Conservation (phyloP, 2,329 filamentous ascomycete species). For the Penicillium oxalicum region DNA sequence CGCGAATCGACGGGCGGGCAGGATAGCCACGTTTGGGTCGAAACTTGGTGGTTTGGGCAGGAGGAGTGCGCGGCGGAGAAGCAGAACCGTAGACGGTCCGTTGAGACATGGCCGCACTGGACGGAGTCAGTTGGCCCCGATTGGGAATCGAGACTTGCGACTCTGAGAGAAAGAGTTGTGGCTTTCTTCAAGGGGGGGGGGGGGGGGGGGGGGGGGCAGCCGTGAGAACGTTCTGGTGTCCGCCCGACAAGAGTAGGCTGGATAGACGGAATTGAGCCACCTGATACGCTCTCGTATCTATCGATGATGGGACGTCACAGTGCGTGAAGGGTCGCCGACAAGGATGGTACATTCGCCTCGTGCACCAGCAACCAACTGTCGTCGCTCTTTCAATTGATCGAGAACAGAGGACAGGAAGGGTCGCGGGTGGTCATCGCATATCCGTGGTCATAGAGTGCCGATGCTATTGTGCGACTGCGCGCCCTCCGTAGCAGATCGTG, state of each 20-base stretch:
- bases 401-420: constrained; percentile 5
- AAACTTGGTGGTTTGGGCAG: constrained; percentile 30
- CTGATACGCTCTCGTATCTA: no score
- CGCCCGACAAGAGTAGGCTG: no score
- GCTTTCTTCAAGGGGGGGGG: no score
- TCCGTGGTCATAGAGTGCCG: constrained; percentile 6
- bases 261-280: no score
- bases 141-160: neutral
- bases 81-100: constrained; percentile 21
- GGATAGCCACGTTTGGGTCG: constrained; percentile 26
- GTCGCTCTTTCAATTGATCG: constrained; percentile 2
- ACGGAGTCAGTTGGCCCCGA: constrained; percentile 7
- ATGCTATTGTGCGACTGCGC: constrained; percentile 3
- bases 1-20: constrained; percentile 33
- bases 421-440: constrained; percentile 15
- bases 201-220: no score
- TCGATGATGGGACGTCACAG: no score
- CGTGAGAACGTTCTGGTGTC: no score
- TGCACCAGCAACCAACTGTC: neutral
- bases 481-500: neutral
- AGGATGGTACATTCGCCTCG: constrained; percentile 2
- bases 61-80: constrained; percentile 39
- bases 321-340: constrained; percentile 5
- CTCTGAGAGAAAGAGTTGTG: no score
- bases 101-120: constrained; percentile 24